Conservation (phyloP, 1,284 basidiomycete genomes). For the Fomitopsis pinicola region DNA sequence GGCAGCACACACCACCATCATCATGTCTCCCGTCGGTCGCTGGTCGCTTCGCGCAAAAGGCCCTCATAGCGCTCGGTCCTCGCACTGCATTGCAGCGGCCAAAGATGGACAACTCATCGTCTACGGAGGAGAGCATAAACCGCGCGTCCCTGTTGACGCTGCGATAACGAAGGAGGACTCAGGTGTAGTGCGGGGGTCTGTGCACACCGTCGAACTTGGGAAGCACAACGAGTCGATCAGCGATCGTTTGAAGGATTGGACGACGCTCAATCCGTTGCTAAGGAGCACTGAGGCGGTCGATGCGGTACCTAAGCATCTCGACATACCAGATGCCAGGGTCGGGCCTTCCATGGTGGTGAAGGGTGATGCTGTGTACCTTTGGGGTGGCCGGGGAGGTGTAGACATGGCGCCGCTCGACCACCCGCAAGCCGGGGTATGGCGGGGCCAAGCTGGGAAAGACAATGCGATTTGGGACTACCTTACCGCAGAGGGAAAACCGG, state of each 20-base stretch:
- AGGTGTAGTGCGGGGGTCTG: constrained; percentile 12
- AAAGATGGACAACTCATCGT: constrained; percentile 23
- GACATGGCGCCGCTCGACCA: constrained; percentile 32
- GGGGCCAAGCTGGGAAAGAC: neutral
- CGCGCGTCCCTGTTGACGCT: constrained; percentile 34
- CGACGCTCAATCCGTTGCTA: constrained; percentile 10
- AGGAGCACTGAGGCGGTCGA: neutral
- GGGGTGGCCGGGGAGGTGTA: constrained; percentile 39
- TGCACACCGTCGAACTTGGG: constrained; percentile 25
- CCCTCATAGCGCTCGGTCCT: constrained; percentile 24
- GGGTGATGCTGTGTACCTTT: constrained; percentile 31
- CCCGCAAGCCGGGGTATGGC: constrained; percentile 30
- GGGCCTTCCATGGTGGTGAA: constrained; percentile 31
- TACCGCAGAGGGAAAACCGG: constrained; percentile 15
- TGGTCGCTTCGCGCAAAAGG: constrained; percentile 22
- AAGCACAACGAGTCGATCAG: neutral
- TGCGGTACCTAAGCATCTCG: neutral
- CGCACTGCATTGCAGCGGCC: constrained; percentile 27
- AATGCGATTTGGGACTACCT: neutral
- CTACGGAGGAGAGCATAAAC: constrained; percentile 38
- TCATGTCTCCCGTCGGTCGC: constrained; percentile 16
- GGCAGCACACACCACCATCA: constrained; percentile 7
- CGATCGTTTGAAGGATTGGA: constrained; percentile 9
- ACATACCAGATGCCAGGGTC: constrained; percentile 28
- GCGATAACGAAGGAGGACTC: constrained; percentile 1